Base-by-base conservation (phyloP, 805 yeast species). In the Candida chilensis region DNA sequence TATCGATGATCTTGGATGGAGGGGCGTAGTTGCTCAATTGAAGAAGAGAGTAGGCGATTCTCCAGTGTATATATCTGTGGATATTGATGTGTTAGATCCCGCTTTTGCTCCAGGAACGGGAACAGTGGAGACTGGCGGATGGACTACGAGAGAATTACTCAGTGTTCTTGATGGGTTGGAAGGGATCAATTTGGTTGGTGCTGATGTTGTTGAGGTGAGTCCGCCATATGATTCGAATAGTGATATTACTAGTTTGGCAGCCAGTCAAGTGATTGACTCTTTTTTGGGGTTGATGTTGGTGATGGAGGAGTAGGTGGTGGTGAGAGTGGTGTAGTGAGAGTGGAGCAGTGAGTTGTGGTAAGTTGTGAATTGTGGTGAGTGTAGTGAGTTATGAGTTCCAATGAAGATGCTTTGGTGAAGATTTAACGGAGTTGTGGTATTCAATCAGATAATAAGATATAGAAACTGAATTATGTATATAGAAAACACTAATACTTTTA, bases 71-170 rank as follows among this genome's bases (percentile, higher is more conserved):
- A 47, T 67, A 4, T 51, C 67, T 0, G 60, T 67, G 20, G 73
- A 67, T 47, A 66, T 74, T 27, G 86, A 78, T 45, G 81, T 77
- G 2, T 59, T 81, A 36, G 92, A 81, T 45, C 87, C 87, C 0
- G 74, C 81, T 4, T 56, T 63, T 30, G 85, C 85, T 3, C 83
- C 88, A 11, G 88, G 83, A 2, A 80, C 90, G 1, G 92, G 92
- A 7, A 81, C 92, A 4, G 71, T 78, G 40, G 92, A 81, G 45
- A 72, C 69, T 4, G 92, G 87, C 11, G 92, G 92, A 3, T 70
- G 79, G 63, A 65, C 75, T 10, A 59, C 79, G 1, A 60, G 90
- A 28, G 90, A 81, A 45, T 54, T 80, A 20, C 64, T 78, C 36
- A 55, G 65, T 5, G 51, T 80, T 16, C 40, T 81, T 27, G 78